phyloP scores from a whole-genome alignment of 2,329 filamentous ascomycete genomes.

The Cordyceps cateniannulata region DNA sequence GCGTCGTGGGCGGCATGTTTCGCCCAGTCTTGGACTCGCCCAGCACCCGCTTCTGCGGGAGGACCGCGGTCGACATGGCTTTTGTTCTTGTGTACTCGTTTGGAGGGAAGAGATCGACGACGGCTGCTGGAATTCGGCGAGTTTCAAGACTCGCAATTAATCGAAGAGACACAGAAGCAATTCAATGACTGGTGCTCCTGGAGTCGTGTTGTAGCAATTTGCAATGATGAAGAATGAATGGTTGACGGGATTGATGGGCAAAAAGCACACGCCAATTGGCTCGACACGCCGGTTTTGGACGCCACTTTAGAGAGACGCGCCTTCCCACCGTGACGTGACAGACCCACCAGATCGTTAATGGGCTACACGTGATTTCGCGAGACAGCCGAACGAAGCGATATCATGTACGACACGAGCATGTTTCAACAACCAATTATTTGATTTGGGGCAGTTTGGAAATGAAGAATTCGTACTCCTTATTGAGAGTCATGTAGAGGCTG shows the following conservation, averaged over 20 bases:
- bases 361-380: slow-evolving; percentile 10
- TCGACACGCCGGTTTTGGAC: neutral
- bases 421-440: no score
- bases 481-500: no score
- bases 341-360: slow-evolving; percentile 7
- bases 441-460: no score
- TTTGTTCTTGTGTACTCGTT: slow-evolving; percentile 8
- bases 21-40: slow-evolving; percentile 60
- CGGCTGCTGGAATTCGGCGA: neutral
- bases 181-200: neutral
- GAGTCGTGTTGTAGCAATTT: neutral
- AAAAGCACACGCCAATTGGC: slow-evolving; percentile 9
- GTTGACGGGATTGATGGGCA: neutral
- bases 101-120: neutral
- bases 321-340: slow-evolving; percentile 12
- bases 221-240: neutral
- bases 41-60: slow-evolving; percentile 68
- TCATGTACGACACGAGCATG: neutral
- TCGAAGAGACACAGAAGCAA: neutral
- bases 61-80: slow-evolving; percentile 42
- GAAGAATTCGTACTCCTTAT: no score
- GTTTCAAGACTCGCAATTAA: neutral
- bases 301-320: slow-evolving; percentile 12
- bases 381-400: neutral
- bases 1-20: slow-evolving; percentile 52